Evolutionary conservation across 306 rosid genomes (phyloP), one percentile per base, ranked within the genome.

Genomic region (Cucumis cinereus): DNA sequence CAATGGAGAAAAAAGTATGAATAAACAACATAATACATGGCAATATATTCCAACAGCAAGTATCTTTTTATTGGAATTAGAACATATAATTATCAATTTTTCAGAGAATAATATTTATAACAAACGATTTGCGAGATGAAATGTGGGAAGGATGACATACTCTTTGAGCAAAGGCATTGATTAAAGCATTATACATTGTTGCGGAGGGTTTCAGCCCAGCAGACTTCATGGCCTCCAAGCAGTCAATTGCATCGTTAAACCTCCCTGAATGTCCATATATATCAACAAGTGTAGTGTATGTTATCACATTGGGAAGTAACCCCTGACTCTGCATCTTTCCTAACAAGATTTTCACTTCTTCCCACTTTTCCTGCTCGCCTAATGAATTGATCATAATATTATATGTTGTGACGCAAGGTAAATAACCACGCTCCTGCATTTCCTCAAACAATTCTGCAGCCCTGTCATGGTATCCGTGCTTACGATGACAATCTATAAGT

Each of bases 141-240:
- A 36, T 16, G 76, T 22, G 13, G 33, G 36, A 50, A 79, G 24
- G 38, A 49, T 74, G 57, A 56, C 87, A 77, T 88, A 93, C 98
- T 79, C 88, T 89, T 80, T 91, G 98, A 23, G 97, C 98, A 55
- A 89, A 91, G 77, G 98, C 97, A 82, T 93, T 93, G 76, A 93
- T 91, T 58, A 93, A 77, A 77, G 98, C 98, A 80, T 93, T 93
- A 69, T 89, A 91, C 97, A 93, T 91, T 10, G 97, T 85, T 19
- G 97, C 76, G 74, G 97, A 84, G 14, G 97, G 97, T 76, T 86
- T 87, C 85, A 91, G 79, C 73, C 97, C 98, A 10, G 84, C 81
- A 77, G 98, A 88, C 77, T 89, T 91, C 91, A 93, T 86, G 60
- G 84, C 89, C 62, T 89, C 92, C 84, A 93, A 84, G 89, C 93